A percentile compares a stretch with the other conserved stretches of the same genome.
Evolutionary conservation across 2,329 filamentous ascomycete genomes (phyloP).

Genomic region (Hypoxylon sp.): DNA sequence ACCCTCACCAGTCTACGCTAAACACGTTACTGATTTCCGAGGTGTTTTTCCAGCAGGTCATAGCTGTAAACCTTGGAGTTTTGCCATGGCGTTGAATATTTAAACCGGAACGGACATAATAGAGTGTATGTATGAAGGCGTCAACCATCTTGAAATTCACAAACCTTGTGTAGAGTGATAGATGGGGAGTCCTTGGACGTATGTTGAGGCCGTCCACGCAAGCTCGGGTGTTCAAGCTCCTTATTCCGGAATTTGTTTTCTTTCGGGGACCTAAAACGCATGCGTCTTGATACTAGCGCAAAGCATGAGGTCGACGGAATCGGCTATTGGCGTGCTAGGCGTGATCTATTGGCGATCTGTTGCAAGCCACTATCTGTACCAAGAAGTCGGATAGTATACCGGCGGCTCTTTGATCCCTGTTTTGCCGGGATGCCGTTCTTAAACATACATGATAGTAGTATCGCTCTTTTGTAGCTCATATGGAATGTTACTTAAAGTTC

Average conservation of each 20-base stretch:
- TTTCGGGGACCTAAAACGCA: constrained; percentile 33
- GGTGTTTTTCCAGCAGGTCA: constrained; percentile 6
- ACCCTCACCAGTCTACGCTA: constrained; percentile 14
- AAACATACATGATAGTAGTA: constrained; percentile 3
- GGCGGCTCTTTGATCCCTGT: constrained; percentile 14
- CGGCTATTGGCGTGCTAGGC: constrained; percentile 25
- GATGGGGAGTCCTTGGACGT: constrained; percentile 19
- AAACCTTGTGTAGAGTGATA: constrained; percentile 16
- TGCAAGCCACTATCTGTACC: constrained; percentile 33
- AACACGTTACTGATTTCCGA: constrained; percentile 19
- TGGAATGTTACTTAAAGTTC: neutral
- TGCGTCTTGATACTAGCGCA: constrained; percentile 30
- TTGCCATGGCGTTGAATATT: constrained; percentile 17
- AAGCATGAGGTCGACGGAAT: constrained; percentile 33
- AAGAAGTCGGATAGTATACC: constrained; percentile 22
- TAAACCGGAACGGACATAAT: constrained; percentile 4
- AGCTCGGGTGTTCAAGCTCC: constrained; percentile 20
- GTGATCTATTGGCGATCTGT: constrained; percentile 30
- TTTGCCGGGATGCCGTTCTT: constrained; percentile 2
- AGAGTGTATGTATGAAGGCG: constrained; percentile 8
- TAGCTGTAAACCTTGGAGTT: constrained; percentile 10
- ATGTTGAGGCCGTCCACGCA: constrained; percentile 31
- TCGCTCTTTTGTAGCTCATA: neutral
- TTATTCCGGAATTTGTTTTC: constrained; percentile 27
- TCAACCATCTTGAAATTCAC: constrained; percentile 19